Percentiles rank a stretch among this genome's conserved stretches.
Conservation (phyloP, 257 asterid genomes). For the Eucommia ulmoides region DNA sequence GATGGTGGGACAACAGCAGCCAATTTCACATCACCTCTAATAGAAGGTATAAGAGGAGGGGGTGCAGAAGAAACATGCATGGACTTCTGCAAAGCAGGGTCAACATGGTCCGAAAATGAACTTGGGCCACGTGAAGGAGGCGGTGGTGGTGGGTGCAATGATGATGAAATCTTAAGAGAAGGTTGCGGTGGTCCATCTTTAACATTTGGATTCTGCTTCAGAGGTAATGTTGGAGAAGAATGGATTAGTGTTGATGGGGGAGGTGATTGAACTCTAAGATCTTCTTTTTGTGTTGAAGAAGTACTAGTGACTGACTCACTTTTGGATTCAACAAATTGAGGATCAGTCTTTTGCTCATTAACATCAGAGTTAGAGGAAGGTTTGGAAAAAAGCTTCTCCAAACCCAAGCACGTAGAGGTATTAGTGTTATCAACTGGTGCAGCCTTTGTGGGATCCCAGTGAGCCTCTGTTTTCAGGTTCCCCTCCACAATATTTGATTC, state of each 20-base stretch:
- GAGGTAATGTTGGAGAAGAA: not conserved
- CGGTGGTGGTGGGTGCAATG: slow-evolving; percentile 31
- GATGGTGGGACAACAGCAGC: slow-evolving; percentile 15
- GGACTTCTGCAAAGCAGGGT: slow-evolving; percentile 11
- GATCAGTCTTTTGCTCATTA: slow-evolving; percentile 18
- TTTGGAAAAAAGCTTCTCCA: slow-evolving; percentile 20
- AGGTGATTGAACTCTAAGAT: slow-evolving; percentile 12
- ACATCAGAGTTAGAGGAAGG: slow-evolving; percentile 20
- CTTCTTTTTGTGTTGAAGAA: slow-evolving; percentile 11
- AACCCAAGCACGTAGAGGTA: slow-evolving; percentile 16
- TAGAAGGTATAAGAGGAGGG: slow-evolving; percentile 40
- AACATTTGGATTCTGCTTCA: not conserved
- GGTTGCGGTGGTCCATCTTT: slow-evolving; percentile 26
- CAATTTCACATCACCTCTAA: slow-evolving; percentile 13
- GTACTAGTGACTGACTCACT: slow-evolving; percentile 19
- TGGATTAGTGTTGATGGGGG: slow-evolving; percentile 1
- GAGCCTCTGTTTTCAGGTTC: too few species aligned
- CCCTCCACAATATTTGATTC: slow-evolving; percentile 31
- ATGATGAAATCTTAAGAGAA: slow-evolving; percentile 24
- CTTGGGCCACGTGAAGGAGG: slow-evolving; percentile 16
- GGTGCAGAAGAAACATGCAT: slow-evolving; percentile 47
- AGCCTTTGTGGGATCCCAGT: too few species aligned
- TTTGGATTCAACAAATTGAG: slow-evolving; percentile 16
- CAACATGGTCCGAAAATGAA: slow-evolving; percentile 12
- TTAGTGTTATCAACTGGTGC: slow-evolving; percentile 22